These are phyloP conservation scores for Candida tetrigidarum DNA, from an alignment of 1,139 yeast genomes.

Conservation along the genomic window DNA sequence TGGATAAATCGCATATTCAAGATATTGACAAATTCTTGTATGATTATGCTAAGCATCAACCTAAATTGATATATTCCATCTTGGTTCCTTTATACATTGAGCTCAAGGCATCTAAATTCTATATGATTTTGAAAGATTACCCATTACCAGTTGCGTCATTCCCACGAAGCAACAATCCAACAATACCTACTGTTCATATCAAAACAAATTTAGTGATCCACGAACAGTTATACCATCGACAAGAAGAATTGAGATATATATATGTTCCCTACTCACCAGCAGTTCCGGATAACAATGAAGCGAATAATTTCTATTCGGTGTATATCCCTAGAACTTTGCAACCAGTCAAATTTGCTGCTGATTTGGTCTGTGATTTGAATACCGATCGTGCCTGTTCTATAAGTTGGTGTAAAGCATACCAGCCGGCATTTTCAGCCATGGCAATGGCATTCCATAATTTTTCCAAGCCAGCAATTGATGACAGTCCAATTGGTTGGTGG, in stretches of 20 bases:
- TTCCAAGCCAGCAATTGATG: constrained; percentile 78
- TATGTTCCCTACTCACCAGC: constrained; percentile 53
- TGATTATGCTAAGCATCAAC: constrained; percentile 45
- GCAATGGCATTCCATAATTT: constrained; percentile 53
- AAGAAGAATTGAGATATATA: constrained; percentile 48
- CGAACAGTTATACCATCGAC: constrained; percentile 38
- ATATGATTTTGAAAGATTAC: constrained; percentile 42
- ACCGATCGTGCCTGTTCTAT: constrained; percentile 45
- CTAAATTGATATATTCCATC: constrained; percentile 43
- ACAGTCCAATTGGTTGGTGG: constrained; percentile 84
- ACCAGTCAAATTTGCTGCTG: constrained; percentile 46
- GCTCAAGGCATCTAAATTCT: constrained; percentile 35
- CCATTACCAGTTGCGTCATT: constrained; percentile 47
- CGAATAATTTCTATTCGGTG: constrained; percentile 45
- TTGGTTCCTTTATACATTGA: constrained; percentile 39
- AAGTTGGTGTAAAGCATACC: constrained; percentile 50
- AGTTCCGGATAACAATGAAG: constrained; percentile 24
- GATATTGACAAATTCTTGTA: constrained; percentile 42
- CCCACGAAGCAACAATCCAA: constrained; percentile 34
- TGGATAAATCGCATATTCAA: constrained; percentile 32
- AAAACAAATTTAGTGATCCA: constrained; percentile 46
- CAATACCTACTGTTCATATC: constrained; percentile 33
- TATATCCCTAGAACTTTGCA: constrained; percentile 48
- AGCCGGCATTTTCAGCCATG: constrained; percentile 41
- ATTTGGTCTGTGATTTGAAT: constrained; percentile 36